Evolutionary conservation across 2,329 filamentous ascomycete genomes (phyloP).

Genomic region (Diaporthe australafricana): DNA sequence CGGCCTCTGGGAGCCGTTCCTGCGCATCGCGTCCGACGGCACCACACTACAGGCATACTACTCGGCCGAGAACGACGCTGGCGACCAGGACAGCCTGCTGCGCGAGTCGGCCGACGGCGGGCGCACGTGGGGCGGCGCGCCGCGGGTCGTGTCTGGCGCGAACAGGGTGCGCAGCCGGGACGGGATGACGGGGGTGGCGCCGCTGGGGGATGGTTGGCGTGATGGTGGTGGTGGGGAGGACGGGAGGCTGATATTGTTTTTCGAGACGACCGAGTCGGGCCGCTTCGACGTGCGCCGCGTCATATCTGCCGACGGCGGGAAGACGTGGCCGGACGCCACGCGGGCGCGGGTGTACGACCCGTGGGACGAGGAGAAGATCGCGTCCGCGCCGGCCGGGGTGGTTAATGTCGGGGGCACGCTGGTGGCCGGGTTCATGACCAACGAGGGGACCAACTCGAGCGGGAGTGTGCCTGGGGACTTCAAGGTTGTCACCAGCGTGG

Average conservation of each 20-base stretch:
- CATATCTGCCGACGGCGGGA: constrained; percentile 53
- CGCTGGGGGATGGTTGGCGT: constrained; percentile 29
- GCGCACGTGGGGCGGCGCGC: constrained; percentile 48
- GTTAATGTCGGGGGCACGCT: constrained; percentile 55
- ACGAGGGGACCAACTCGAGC: constrained; percentile 50
- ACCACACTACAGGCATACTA: constrained; percentile 56
- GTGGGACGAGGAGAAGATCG: constrained; percentile 41
- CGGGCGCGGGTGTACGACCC: constrained; percentile 52
- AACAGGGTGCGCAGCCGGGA: constrained; percentile 50
- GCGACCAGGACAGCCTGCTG: constrained; percentile 57
- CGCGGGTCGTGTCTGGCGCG: constrained; percentile 49
- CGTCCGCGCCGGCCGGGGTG: constrained; percentile 54
- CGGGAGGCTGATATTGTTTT: constrained; percentile 53
- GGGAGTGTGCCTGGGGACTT: constrained; percentile 44
- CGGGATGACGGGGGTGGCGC: constrained; percentile 57
- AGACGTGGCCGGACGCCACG: constrained; percentile 49
- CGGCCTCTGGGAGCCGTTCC: constrained; percentile 59
- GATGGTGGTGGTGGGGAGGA: constrained; percentile 38
- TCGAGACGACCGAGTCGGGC: constrained; percentile 52
- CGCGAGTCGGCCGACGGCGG: constrained; percentile 53
- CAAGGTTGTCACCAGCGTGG: constrained; percentile 46
- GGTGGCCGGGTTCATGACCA: constrained; percentile 57
- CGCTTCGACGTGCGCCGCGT: constrained; percentile 52
- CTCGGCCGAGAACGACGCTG: constrained; percentile 51
- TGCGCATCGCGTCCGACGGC: constrained; percentile 52